phyloP scores from a whole-genome alignment of 331 rosid genomes.

The Malus hybrid region DNA sequence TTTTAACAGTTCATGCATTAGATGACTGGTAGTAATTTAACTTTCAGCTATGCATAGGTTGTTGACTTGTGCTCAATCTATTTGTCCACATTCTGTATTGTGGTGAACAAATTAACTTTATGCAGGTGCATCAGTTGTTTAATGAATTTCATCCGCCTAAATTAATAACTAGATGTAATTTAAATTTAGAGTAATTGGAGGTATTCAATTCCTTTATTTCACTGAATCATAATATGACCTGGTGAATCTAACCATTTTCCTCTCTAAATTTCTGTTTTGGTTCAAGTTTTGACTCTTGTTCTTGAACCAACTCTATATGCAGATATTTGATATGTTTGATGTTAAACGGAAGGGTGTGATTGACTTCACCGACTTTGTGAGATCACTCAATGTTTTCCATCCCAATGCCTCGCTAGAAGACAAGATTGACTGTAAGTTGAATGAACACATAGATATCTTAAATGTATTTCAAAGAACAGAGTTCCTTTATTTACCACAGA shows the following conservation, averaged over 20 bases:
- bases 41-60: not conserved
- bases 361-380: slow-evolving; percentile 87
- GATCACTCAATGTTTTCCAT: slow-evolving; percentile 85
- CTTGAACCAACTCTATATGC: slow-evolving; percentile 9
- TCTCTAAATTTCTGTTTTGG: not conserved
- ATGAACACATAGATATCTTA: not conserved
- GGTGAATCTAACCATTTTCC: not conserved
- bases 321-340: slow-evolving; percentile 90
- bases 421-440: slow-evolving; percentile 75
- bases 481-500: not conserved
- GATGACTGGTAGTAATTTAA: not conserved
- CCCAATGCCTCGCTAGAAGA: slow-evolving; percentile 57
- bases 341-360: slow-evolving; percentile 61
- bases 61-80: not conserved
- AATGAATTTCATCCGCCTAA: not conserved
- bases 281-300: slow-evolving; percentile 1
- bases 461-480: not conserved
- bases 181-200: not conserved
- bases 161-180: not conserved
- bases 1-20: not conserved
- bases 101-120: not conserved
- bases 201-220: not conserved
- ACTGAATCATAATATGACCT: not conserved
- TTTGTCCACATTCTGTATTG: not conserved
- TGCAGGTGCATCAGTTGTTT: not conserved